Percentiles rank a stretch among this genome's conserved stretches.
phyloP scores from a whole-genome alignment of 2,329 filamentous ascomycete species.

The Drechslera avenae region DNA sequence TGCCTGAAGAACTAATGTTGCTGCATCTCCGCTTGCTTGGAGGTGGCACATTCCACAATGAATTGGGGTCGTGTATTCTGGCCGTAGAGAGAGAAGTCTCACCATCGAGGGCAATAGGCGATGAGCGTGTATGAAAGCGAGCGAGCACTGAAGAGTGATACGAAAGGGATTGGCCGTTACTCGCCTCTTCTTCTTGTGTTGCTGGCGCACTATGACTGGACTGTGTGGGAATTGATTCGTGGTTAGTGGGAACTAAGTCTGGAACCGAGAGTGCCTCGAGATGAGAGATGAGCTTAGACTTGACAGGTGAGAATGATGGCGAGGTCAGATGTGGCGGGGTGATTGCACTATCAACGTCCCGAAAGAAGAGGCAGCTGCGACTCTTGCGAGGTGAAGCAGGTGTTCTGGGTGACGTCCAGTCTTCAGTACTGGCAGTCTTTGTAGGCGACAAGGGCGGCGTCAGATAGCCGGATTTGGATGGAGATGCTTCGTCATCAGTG shows the following conservation, averaged over 20 bases:
- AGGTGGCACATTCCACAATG: not conserved
- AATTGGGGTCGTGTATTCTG: not conserved
- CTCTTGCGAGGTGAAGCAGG: constrained; percentile 40
- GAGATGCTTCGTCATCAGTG: constrained; percentile 23
- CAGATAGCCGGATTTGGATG: constrained; percentile 23
- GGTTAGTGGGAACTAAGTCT: constrained; percentile 17
- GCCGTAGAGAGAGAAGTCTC: not conserved
- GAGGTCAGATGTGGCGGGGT: constrained; percentile 16
- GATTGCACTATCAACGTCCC: constrained; percentile 14
- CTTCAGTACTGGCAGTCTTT: constrained; percentile 42
- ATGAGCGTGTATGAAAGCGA: constrained; percentile 18
- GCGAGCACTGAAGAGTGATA: constrained; percentile 7
- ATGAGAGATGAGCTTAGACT: constrained; percentile 20
- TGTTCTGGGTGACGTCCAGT: constrained; percentile 38
- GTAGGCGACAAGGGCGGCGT: constrained; percentile 45
- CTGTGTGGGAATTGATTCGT: constrained; percentile 2
- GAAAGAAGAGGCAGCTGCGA: constrained; percentile 34
- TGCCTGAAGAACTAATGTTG: constrained; percentile 15
- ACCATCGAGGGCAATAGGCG: not conserved
- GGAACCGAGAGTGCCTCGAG: constrained; percentile 22
- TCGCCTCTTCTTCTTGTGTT: constrained; percentile 7
- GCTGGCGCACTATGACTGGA: constrained; percentile 18
- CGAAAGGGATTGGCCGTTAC: not conserved
- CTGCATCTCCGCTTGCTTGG: constrained; percentile 1
- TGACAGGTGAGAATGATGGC: constrained; percentile 33